These are phyloP conservation scores for Vitis hybrid DNA, from an alignment of 177 flowering plant species.

Conservation along the genomic window DNA sequence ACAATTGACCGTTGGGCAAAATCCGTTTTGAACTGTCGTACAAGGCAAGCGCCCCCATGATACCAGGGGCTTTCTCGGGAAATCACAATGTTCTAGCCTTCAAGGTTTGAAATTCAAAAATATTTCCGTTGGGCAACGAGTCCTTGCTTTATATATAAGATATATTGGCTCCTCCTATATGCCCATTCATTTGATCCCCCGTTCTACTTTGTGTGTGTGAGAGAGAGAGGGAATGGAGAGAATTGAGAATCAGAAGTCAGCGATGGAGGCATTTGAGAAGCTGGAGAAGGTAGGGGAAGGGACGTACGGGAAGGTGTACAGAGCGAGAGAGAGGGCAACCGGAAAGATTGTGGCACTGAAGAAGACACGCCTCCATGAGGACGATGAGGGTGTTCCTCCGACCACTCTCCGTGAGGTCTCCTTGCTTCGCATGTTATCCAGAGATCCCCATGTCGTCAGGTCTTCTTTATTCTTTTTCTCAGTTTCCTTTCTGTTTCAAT, in stretches of 20 bases:
- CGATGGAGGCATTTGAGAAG: slow-evolving; percentile 90
- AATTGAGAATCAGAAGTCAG: slow-evolving; percentile 24
- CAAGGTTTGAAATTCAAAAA: slow-evolving; percentile 34
- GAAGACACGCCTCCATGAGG: slow-evolving; percentile 96
- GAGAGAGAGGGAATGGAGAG: slow-evolving; percentile 19
- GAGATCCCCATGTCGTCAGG: slow-evolving; percentile 92
- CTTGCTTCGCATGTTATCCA: slow-evolving; percentile 83
- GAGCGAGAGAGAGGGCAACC: slow-evolving; percentile 80
- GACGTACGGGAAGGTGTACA: slow-evolving; percentile 94
- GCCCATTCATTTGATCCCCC: no score
- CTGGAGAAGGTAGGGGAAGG: slow-evolving; percentile 99
- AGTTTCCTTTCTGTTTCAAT: not conserved
- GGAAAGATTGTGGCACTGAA: slow-evolving; percentile 94
- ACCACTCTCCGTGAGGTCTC: slow-evolving; percentile 96
- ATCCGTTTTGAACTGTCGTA: no score
- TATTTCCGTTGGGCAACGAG: slow-evolving; percentile 23
- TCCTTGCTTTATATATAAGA: not conserved
- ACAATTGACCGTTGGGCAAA: no score
- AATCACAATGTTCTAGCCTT: not conserved
- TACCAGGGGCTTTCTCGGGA: not conserved
- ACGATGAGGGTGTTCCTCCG: slow-evolving; percentile 94
- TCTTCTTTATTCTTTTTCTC: not conserved
- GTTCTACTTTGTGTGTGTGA: slow-evolving; percentile 1
- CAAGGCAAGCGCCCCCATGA: not conserved
- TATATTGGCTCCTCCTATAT: not conserved